Conservation (phyloP, 2,329 filamentous ascomycete species). For the Exophiala spinifera region DNA sequence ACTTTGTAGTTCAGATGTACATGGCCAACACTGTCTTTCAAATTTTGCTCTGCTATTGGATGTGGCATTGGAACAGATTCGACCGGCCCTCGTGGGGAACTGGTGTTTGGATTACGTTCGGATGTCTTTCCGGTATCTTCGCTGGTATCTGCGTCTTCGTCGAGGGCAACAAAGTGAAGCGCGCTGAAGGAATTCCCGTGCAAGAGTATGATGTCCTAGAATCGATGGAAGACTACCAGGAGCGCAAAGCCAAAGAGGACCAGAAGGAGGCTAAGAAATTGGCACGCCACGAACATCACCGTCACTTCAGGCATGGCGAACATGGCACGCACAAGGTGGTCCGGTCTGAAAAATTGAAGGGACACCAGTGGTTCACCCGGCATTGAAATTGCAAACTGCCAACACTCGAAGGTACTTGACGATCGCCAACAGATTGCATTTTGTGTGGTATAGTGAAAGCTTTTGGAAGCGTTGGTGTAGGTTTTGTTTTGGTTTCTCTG, state of each 20-base stretch:
- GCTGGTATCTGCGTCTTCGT: conserved; percentile 68
- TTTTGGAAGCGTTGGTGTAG: neutral
- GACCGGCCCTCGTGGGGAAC: conserved; percentile 76
- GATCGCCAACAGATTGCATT: neutral
- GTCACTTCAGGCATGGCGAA: conserved; percentile 4
- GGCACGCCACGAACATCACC: conserved; percentile 12
- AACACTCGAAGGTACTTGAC: neutral
- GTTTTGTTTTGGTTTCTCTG: too few relatives aligned
- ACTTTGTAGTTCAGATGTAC: conserved; percentile 75
- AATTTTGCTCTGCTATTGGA: conserved; percentile 68
- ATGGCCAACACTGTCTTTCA: conserved; percentile 78
- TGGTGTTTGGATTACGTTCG: conserved; percentile 72
- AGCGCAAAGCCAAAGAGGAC: conserved; percentile 26
- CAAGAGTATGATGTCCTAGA: conserved; percentile 49
- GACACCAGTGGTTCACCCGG: conserved; percentile 26
- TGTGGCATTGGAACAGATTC: conserved; percentile 76
- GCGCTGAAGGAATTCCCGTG: conserved; percentile 67
- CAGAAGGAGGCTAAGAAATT: conserved; percentile 24
- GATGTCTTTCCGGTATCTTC: conserved; percentile 64
- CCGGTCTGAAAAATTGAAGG: conserved; percentile 25
- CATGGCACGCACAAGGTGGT: conserved; percentile 12
- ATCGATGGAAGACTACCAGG: conserved; percentile 29
- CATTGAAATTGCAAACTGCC: conserved; percentile 6
- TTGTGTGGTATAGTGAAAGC: neutral
- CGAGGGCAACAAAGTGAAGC: conserved; percentile 70